Conservation (phyloP, 1,139 yeast species). For the Pichia cactophila region DNA sequence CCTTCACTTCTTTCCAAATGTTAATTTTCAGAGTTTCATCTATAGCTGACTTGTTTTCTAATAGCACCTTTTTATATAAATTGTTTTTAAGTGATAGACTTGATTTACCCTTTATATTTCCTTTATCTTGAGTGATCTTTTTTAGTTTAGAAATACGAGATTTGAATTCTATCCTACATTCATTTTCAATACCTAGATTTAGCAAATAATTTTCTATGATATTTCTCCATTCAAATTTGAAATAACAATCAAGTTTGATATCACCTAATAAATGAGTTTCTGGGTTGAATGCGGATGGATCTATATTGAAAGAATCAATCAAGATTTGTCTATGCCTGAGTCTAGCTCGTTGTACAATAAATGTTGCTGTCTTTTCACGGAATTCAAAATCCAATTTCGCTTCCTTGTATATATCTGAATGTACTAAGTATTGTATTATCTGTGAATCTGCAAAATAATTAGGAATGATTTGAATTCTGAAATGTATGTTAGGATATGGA, state of each 20-base stretch:
- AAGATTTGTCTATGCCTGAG: conserved; percentile 35
- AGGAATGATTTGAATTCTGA: conserved; percentile 41
- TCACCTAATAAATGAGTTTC: conserved; percentile 12
- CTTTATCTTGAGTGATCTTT: conserved; percentile 14
- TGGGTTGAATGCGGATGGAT: conserved; percentile 15
- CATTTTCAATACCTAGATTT: conserved; percentile 62
- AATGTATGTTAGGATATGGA: conserved; percentile 23
- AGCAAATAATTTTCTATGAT: conserved; percentile 57
- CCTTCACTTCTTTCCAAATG: conserved; percentile 56
- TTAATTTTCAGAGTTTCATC: conserved; percentile 46
- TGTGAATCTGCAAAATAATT: conserved; percentile 41
- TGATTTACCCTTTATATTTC: conserved; percentile 1
- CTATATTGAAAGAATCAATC: conserved; percentile 22
- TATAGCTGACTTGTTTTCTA: conserved; percentile 26
- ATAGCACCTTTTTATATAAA: conserved; percentile 23
- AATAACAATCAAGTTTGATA: conserved; percentile 20
- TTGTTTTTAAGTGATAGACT: conserved; percentile 7
- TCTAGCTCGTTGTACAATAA: conserved; percentile 52
- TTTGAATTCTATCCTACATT: conserved; percentile 54
- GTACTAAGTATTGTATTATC: conserved; percentile 40
- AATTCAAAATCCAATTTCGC: conserved; percentile 46
- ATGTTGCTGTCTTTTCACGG: conserved; percentile 48
- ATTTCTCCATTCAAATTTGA: conserved; percentile 52
- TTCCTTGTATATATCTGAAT: conserved; percentile 53
- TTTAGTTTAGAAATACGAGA: conserved; percentile 27